Base-by-base conservation (phyloP, 768 basidiomycete species). In the Podaxis sp. region DNA sequence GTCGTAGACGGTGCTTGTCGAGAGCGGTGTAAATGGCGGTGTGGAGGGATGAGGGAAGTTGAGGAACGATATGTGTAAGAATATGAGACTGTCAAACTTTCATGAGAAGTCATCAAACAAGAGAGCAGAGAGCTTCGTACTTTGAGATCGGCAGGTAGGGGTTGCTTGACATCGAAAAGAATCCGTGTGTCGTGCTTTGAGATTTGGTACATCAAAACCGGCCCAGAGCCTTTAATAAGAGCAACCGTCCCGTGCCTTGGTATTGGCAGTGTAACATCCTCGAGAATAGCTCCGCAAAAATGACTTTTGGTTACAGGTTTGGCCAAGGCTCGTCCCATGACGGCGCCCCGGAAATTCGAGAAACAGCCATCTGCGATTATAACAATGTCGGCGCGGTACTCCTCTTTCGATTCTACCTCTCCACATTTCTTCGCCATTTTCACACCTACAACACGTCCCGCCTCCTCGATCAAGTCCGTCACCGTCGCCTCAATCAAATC, bases 331-430 rank as follows among this genome's bases (percentile, higher is more conserved):
- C 72, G 68, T 57, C 84, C 84, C 81, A 89, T 82, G n/a, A 94
- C 85, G 1, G 78, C 64, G 11, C 74, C 80, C 55, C 96, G 82
- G 80, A 99, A 96, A 70, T 96, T 97, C 3, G 93, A 96, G 76
- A 93, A 93, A 73, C 94, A 97, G 0, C 96, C 96, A 71, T 99
- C 96, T 3, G 96, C 94, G 63, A 98, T 77, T 71, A 98, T 77
- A 50, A 94, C 91, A 55, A 99, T 73, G 66, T 90, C 86, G 0
- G 92, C 94, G 62, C 79, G 87, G 0, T 80, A 70, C 63, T 86
- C 80, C 67, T 84, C 82, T 64, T 79, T 79, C 24, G 64, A 66
- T 12, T 58, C 58, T 15, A 62, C 64, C 29, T 66, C 67, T 55
- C 72, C 70, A 25, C 46, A 63, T 64, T 80, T 78, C 61, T 78